phyloP scores from a whole-genome alignment of 1,284 basidiomycete genomes.

The Agaricales sp. region DNA sequence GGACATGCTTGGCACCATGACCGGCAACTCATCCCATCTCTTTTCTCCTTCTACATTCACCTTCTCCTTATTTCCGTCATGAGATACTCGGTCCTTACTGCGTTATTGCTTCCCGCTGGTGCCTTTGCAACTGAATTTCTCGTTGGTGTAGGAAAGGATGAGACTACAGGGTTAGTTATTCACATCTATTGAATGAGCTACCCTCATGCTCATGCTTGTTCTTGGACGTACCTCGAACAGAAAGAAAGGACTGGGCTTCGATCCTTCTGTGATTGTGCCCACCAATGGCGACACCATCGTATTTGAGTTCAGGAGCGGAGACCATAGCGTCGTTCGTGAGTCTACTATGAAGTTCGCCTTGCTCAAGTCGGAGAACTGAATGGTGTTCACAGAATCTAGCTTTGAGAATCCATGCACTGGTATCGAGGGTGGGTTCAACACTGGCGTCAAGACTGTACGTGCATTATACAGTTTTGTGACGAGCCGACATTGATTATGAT shows the following conservation, averaged over 20 bases:
- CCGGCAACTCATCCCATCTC: too few species aligned
- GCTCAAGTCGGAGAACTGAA: neutral
- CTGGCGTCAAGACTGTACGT: conserved; percentile 21
- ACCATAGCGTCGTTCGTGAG: conserved; percentile 26
- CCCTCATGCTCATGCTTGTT: neutral
- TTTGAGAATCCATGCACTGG: conserved; percentile 24
- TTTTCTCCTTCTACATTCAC: too few species aligned
- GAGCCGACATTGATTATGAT: neutral
- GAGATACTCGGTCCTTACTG: conserved; percentile 11
- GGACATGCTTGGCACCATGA: too few species aligned
- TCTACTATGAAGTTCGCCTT: conserved; percentile 6
- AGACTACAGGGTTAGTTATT: conserved; percentile 21
- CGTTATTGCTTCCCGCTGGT: conserved; percentile 10
- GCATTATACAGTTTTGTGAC: neutral
- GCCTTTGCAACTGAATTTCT: conserved; percentile 19
- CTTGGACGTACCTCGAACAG: conserved; percentile 11
- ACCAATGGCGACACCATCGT: conserved; percentile 20
- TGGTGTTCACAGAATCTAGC: conserved; percentile 18
- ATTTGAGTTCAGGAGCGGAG: conserved; percentile 26
- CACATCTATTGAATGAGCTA: neutral
- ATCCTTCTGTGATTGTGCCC: conserved; percentile 25
- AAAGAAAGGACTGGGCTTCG: conserved; percentile 26
- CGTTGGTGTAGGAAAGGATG: conserved; percentile 26
- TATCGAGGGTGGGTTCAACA: conserved; percentile 20
- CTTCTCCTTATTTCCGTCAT: too few species aligned